Evolutionary conservation across 192 early-diverging fungal genomes (phyloP), one percentile per base, ranked within the genome.

Genomic region (Lunasporangiospora selenospora): DNA sequence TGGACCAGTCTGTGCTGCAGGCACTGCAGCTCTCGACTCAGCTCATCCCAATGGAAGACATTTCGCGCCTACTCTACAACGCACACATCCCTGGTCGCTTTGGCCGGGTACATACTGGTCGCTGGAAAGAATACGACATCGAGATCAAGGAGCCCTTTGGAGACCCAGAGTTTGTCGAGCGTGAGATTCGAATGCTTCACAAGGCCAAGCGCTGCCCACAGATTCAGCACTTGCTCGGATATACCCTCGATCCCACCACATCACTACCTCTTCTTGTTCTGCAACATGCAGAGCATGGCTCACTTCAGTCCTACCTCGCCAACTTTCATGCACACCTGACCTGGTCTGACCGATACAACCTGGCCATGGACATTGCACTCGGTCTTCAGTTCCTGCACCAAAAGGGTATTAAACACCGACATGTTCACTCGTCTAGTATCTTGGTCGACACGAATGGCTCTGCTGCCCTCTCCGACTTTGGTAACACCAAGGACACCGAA

Each of bases 291-390:
- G 73, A 76, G 58, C 63, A 66, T 13, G 73, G 73, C 23, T 55
- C 63, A 2, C 45, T 76, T 7, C 58, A 76, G 36, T 65, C 62
- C 9, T 65, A 76, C 24, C 54, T 76, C 26, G 38, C 48, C 27
- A 65, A 66, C 26, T 76, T 65, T n/a, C 64, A 66, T 43, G 48
- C 57, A 3, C 62, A 76, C 19, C 53, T 76, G 8, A 76, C 73
- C 19, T 76, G 73, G 73, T 23, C 62, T 16, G 73, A 76, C 32
- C 62, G 64, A 39, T 76, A 66, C 52, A 76, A 76, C n/a, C 64
- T 76, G 5, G 73, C 63, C n/a, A 39, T 76, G 55, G 73, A 76
- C 29, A 62, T 76, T 43, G 56, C 63, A 15, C 51, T 66, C 33
- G 73, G 73, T 0, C 40, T 76, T 4, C 62, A 63, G 0, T 66